These are phyloP conservation scores for Cercophora scortea DNA, from an alignment of 495 filamentous ascomycete species.

Conservation along the genomic window DNA sequence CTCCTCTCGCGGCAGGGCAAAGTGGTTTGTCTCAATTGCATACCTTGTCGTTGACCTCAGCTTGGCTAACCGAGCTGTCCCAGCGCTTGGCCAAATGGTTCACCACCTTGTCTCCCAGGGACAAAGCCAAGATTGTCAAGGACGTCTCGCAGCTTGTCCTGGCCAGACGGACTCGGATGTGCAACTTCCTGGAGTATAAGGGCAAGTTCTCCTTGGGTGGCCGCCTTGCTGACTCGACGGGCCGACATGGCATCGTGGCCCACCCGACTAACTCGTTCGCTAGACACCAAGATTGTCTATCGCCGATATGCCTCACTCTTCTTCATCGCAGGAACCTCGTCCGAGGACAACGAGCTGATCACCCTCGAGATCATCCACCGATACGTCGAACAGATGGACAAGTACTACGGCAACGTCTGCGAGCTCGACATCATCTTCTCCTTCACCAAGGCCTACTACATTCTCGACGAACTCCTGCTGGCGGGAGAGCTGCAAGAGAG, in stretches of 20 bases:
- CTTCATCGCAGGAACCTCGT: conserved; percentile 95
- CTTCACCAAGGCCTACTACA: conserved; percentile 88
- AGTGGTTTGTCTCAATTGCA: conserved; percentile 63
- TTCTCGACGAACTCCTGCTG: conserved; percentile 92
- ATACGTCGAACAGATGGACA: conserved; percentile 99
- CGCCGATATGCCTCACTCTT: conserved; percentile 97
- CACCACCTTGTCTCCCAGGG: conserved; percentile 93
- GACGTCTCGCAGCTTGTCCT: conserved; percentile 98
- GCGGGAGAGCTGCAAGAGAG: conserved; percentile 98
- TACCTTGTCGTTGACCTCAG: conserved; percentile 25
- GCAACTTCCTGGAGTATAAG: conserved; percentile 99
- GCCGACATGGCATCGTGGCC: not conserved
- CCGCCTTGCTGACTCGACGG: not conserved
- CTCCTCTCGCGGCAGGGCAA: conserved; percentile 96
- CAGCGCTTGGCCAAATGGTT: conserved; percentile 99
- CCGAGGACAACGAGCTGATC: conserved; percentile 95
- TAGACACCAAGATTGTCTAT: conserved; percentile 97
- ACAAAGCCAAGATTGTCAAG: conserved; percentile 99
- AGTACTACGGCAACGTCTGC: conserved; percentile 99
- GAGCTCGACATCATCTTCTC: conserved; percentile 99
- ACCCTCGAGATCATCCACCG: conserved; percentile 97
- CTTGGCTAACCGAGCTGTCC: conserved; percentile 20
- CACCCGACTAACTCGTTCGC: conserved; percentile 9
- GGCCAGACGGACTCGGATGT: conserved; percentile 93
- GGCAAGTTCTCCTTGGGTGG: conserved; percentile 38